Conservation (phyloP, 2,329 filamentous ascomycete genomes). For the Phialophora tarda region DNA sequence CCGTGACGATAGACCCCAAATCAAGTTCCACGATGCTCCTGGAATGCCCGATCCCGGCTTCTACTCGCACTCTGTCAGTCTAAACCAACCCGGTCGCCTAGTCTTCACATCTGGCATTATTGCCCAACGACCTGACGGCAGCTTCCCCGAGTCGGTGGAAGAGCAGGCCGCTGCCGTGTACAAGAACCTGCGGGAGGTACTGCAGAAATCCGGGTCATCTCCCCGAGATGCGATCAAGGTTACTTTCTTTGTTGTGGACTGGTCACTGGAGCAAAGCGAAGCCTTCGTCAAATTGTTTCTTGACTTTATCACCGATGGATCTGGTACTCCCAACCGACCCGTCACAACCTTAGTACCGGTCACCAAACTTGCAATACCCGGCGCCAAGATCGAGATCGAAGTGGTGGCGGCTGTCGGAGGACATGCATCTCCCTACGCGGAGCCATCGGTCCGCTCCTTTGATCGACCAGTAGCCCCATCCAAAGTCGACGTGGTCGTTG, state of each 20-base stretch:
- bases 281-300: slow-evolving; percentile 42
- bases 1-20: slow-evolving; percentile 23
- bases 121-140: slow-evolving; percentile 37
- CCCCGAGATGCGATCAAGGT: slow-evolving; percentile 50
- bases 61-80: slow-evolving; percentile 25
- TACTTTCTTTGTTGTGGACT: slow-evolving; percentile 49
- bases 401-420: slow-evolving; percentile 44
- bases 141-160: slow-evolving; percentile 46
- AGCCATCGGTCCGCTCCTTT: slow-evolving; percentile 3
- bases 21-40: slow-evolving; percentile 22
- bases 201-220: slow-evolving; percentile 46
- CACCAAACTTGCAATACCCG: slow-evolving; percentile 46
- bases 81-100: slow-evolving; percentile 13
- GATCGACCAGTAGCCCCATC: slow-evolving; percentile 20
- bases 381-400: slow-evolving; percentile 53
- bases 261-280: slow-evolving; percentile 43
- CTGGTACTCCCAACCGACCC: slow-evolving; percentile 48
- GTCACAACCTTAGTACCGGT: slow-evolving; percentile 53
- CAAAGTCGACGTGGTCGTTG: slow-evolving; percentile 45
- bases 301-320: slow-evolving; percentile 36
- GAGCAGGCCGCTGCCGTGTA: slow-evolving; percentile 50
- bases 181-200: slow-evolving; percentile 46
- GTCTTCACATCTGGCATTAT: slow-evolving; percentile 26
- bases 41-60: slow-evolving; percentile 26
- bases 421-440: slow-evolving; percentile 17